phyloP scores from a whole-genome alignment of 2,329 filamentous ascomycete genomes.

The Botrytis fragariae region DNA sequence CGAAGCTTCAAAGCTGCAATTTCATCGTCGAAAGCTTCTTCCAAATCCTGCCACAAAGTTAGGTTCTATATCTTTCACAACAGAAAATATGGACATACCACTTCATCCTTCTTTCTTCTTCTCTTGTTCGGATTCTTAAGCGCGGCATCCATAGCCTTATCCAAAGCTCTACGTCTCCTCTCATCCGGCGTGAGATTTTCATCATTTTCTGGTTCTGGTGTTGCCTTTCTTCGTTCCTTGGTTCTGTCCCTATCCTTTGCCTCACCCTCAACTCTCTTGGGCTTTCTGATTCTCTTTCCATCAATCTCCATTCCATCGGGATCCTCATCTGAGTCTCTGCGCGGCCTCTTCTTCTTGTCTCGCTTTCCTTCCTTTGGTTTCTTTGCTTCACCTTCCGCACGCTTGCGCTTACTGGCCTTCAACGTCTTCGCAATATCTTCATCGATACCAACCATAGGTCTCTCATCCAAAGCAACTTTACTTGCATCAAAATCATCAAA shows the following conservation, averaged over 20 bases:
- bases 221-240: conserved; percentile 42
- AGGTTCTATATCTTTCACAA: conserved; percentile 22
- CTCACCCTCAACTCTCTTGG: conserved; percentile 41
- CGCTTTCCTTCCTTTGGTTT: conserved; percentile 66
- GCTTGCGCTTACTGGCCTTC: conserved; percentile 64
- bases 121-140: conserved; percentile 73
- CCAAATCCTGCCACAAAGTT: conserved; percentile 64
- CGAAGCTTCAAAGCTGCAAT: conserved; percentile 82
- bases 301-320: conserved; percentile 52
- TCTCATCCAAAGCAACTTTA: conserved; percentile 60
- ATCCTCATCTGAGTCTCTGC: conserved; percentile 46
- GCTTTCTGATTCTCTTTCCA: conserved; percentile 49
- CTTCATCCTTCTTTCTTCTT: conserved; percentile 76
- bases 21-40: conserved; percentile 85
- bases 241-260: conserved; percentile 36
- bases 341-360: conserved; percentile 67
- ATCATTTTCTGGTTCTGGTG: conserved; percentile 66
- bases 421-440: conserved; percentile 62
- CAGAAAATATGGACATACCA: conserved; percentile 57
- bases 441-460: conserved; percentile 61
- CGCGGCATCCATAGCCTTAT: conserved; percentile 83
- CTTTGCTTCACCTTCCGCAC: conserved; percentile 62
- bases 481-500: conserved; percentile 68
- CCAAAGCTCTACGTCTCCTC: conserved; percentile 76
- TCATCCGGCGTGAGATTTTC: conserved; percentile 81